Base-by-base conservation (phyloP, 2,329 filamentous ascomycete species). In the Talaromyces sp. region DNA sequence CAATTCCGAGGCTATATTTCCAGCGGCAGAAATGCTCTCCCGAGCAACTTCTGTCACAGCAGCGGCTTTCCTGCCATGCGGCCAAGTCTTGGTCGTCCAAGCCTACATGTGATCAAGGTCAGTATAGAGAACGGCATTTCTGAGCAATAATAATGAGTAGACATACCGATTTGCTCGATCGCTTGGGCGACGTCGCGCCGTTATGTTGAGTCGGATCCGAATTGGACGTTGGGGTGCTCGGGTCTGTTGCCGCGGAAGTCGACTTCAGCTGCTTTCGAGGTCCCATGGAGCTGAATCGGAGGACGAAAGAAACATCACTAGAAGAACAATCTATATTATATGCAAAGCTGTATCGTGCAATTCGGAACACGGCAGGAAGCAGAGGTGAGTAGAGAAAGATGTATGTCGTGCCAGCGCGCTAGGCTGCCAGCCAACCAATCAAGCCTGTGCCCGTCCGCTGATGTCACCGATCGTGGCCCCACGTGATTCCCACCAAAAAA, bases 41-140 rank as follows among this genome's bases (percentile, higher is more conserved):
- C 78, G 77, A 68, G 80, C 80, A 73, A 83, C 77, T 74, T 83
- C 79, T 66, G 81, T 82, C 70, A 83, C 74, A 59, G 82, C 78
- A 43, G 78, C 75, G 58, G 81, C 79, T 71, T 83, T 84, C 40
- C 75, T 75, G 54, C 73, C 72, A 70, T 76, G 76, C 43, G 80
- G 79, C 81, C 81, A 83, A 29, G 78, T 78, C 62, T 76, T 78
- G 31, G 76, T 78, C 69, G 82, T 81, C 80, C 80, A 82, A 61
- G 72, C 77, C 76, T 79, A 67, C 6, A 45, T 8, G 31, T 10
- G 10, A 27, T 29, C 11, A 17, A 11, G 6, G 17, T 65, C 34
- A 65, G 58, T 17, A 54, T 5, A 36, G 10, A 34, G 22, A 31
- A 29, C 22, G 31, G 31, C 31, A 34, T 36, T 15, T 4, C 34